Conservation (phyloP, 169 alveolate genomes). For the Cryptosporidium bovis region DNA sequence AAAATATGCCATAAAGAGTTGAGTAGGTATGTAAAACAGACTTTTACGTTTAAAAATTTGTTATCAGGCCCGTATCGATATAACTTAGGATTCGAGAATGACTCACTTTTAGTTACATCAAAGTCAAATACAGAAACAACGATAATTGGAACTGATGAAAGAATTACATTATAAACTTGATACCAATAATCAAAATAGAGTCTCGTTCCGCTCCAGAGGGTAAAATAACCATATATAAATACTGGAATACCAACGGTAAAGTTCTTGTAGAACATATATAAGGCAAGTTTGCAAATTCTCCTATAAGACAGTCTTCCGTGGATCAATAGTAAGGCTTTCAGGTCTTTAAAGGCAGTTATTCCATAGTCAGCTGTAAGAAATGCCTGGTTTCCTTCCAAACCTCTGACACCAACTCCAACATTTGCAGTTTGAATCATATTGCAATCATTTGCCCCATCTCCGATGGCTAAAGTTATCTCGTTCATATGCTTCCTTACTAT, state of each 20-base stretch:
- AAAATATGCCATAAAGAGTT: conserved; percentile 82
- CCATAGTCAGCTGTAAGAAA: conserved; percentile 84
- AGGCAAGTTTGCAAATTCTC: conserved; percentile 92
- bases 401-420: conserved; percentile 97
- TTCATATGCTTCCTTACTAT: conserved; percentile 78
- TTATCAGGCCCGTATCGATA: conserved; percentile 83
- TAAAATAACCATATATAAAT: conserved; percentile 90
- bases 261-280: conserved; percentile 97
- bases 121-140: conserved; percentile 85
- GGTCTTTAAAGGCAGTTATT: conserved; percentile 81
- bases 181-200: conserved; percentile 93
- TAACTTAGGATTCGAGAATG: conserved; percentile 80
- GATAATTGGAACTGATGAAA: conserved; percentile 93
- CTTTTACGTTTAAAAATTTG: conserved; percentile 79
- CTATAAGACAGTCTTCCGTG: conserved; percentile 93
- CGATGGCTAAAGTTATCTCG: conserved; percentile 88
- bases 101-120: conserved; percentile 80
- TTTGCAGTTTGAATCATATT: conserved; percentile 98
- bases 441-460: conserved; percentile 99
- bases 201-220: conserved; percentile 94
- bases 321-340: conserved; percentile 84
- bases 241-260: conserved; percentile 93
- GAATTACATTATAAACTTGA: conserved; percentile 93
- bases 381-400: conserved; percentile 97
- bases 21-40: conserved; percentile 82